These are phyloP conservation scores for Leptographium flavum DNA, from an alignment of 2,329 filamentous ascomycete genomes.

Conservation along the genomic window DNA sequence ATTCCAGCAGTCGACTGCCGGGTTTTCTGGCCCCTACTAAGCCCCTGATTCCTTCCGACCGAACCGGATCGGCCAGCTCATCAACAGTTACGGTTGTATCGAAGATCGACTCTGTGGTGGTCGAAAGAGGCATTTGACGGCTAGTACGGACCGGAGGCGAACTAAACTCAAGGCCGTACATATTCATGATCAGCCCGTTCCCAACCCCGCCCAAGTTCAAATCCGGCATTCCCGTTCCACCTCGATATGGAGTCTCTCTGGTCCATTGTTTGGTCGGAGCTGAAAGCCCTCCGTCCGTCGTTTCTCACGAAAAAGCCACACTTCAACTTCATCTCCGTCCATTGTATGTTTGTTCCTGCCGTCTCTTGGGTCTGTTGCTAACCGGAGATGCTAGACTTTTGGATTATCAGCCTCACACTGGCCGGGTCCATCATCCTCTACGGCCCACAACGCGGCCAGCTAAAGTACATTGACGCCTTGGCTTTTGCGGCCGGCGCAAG, in stretches of 20 bases:
- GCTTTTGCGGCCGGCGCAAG: conserved; percentile 76
- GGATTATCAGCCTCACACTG: conserved; percentile 61
- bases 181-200: too few species aligned
- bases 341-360: conserved; percentile 43
- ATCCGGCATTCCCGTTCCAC: neutral
- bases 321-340: conserved; percentile 60
- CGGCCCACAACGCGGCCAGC: conserved; percentile 35
- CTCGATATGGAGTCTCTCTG: neutral
- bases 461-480: conserved; percentile 75
- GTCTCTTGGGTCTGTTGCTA: neutral
- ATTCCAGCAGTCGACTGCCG: too few species aligned
- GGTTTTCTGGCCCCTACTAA: too few species aligned
- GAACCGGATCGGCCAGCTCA: too few species aligned
- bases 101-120: too few species aligned
- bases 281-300: neutral
- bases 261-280: neutral
- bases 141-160: too few species aligned
- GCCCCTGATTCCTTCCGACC: too few species aligned
- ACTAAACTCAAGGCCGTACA: neutral
- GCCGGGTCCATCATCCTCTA: conserved; percentile 68
- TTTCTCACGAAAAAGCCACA: neutral
- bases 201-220: too few species aligned
- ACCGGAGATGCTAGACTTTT: conserved; percentile 29
- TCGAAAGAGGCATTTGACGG: too few species aligned
- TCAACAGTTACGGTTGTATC: too few species aligned